These are phyloP conservation scores for Fusarium sp. DNA, from an alignment of 2,329 filamentous ascomycete species.

Conservation along the genomic window DNA sequence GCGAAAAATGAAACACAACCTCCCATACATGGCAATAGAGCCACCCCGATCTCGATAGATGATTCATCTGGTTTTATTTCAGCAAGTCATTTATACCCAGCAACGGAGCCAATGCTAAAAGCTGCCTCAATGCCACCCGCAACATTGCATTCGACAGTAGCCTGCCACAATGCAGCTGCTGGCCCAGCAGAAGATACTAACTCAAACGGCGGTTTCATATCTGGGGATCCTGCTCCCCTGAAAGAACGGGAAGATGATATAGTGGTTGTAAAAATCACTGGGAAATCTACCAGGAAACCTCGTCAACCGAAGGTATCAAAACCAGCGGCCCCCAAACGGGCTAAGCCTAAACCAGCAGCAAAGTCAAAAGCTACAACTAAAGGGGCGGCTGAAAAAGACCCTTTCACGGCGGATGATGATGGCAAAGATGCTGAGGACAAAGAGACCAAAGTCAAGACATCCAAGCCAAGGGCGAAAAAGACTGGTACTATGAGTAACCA, in stretches of 20 bases:
- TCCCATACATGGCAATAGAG: conserved; percentile 53
- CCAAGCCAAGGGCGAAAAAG: conserved; percentile 35
- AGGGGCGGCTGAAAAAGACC: not conserved
- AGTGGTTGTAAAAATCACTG: conserved; percentile 43
- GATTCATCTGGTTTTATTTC: conserved; percentile 57
- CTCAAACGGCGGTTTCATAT: conserved; percentile 6
- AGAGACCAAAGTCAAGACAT: conserved; percentile 51
- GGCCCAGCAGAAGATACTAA: not conserved
- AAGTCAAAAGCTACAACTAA: not conserved
- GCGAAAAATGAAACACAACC: conserved; percentile 53
- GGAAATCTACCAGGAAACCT: conserved; percentile 32
- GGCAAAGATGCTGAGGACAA: conserved; percentile 50
- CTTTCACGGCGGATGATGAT: conserved; percentile 2
- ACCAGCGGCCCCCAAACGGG: conserved; percentile 20
- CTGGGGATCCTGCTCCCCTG: not conserved
- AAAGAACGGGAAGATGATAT: conserved; percentile 29
- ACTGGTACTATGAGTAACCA: conserved; percentile 53
- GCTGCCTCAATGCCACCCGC: not conserved
- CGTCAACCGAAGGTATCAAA: conserved; percentile 40
- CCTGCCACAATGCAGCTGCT: not conserved
- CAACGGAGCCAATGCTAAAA: conserved; percentile 47
- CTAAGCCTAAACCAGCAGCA: conserved; percentile 7
- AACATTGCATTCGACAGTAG: not conserved
- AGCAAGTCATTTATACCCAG: conserved; percentile 55
- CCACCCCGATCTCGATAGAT: conserved; percentile 54